Base-by-base conservation (phyloP, 176 grass and related monocot genomes). In the Zoysia pacifica region DNA sequence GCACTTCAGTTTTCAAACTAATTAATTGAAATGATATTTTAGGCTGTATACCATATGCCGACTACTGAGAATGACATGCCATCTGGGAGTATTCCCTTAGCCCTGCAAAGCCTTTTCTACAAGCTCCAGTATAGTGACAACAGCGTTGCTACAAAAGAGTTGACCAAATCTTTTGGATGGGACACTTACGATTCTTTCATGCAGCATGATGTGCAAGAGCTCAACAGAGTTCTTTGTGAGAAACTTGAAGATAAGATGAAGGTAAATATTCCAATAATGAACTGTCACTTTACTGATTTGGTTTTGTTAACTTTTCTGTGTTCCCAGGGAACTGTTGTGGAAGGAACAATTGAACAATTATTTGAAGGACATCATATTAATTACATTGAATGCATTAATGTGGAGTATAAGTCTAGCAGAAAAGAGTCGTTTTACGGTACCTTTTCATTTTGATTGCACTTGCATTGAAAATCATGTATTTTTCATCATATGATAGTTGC, bases 201-300 rank as follows among this genome's bases (percentile, higher is more conserved):
- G 95, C 95, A 98, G 65, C 95, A 98, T 80, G 95, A 98, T 78
- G 95, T 93, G 71, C 95, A 98, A 85, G 95, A 98, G 83, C 90
- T 98, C 77, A 98, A 98, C 79, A 92, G 92, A 93, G 95, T 98
- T 89, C 92, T 98, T 79, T 94, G 92, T 60, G 95, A 98, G 83
- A 98, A 98, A 87, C 87, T 98, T 83, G 92, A 98, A 89, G 95
- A 94, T 77, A 98, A 98, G 75, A 98, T 94, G 95, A 98, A 98
- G 92, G 95, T 97, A 55, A 53, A 86, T 81, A 65, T 67, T 42
- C 45, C 62, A 77, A 47, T n/a, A 75, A 39, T 12, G 41, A 77
- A 60, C 52, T 80, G 10, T 63, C 68, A 82, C 14, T 74, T 78
- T 12, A 54, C 43, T 59, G 11, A 77, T 68, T 46, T 50, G n/a